Percentiles rank a stretch among this genome's conserved stretches.
These are phyloP conservation scores for Fragilaria crotonensis DNA, from an alignment of 108 stramenopile genomes.

Conservation along the genomic window DNA sequence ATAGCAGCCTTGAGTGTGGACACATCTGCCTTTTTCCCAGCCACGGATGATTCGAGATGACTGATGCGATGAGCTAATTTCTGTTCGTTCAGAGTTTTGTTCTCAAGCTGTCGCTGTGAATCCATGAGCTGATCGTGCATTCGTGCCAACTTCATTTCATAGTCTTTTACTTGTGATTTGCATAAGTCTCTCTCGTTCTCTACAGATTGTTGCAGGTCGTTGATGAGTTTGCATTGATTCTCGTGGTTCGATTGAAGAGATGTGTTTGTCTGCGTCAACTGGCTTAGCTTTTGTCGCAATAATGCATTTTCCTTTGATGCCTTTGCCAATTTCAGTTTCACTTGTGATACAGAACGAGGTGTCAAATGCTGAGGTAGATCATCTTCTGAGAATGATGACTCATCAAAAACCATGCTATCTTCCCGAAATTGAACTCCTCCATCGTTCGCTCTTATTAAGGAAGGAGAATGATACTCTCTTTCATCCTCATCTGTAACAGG, in stretches of 20 bases:
- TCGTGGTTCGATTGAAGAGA: neutral
- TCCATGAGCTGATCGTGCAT: constrained; percentile 1
- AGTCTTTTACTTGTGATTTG: neutral
- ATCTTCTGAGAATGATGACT: neutral
- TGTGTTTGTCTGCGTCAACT: neutral
- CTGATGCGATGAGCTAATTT: neutral
- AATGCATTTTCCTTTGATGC: neutral
- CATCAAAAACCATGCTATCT: neutral
- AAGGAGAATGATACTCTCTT: neutral
- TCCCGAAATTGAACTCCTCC: constrained; percentile 1
- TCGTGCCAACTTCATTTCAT: neutral
- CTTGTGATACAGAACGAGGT: neutral
- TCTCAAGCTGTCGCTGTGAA: neutral
- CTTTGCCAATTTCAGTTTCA: neutral
- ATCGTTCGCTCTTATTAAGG: neutral
- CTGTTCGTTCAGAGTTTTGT: neutral
- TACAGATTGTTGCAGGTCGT: neutral
- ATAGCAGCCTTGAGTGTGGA: neutral
- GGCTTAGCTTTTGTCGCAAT: neutral
- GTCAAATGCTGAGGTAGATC: neutral
- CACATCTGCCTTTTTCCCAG: constrained; percentile 1
- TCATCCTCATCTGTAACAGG: neutral
- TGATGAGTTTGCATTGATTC: neutral
- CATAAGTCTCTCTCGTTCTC: neutral
- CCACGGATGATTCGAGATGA: constrained; percentile 3